Evolutionary conservation across 2,329 filamentous ascomycete species (phyloP).

Genomic region (Xylariaceae sp.): DNA sequence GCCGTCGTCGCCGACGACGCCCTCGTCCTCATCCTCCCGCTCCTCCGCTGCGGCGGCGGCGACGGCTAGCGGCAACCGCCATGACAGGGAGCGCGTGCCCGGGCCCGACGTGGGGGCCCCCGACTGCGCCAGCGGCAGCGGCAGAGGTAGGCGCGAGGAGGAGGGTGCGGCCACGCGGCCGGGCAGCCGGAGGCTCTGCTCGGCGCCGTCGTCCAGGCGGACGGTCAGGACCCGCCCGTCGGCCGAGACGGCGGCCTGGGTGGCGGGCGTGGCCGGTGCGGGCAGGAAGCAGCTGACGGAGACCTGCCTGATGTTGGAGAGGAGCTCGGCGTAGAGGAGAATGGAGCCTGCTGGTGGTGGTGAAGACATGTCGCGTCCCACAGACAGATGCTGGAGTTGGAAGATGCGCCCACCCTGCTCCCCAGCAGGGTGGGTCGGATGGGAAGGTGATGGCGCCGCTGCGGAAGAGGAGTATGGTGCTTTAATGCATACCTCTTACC

Average conservation of each 20-base stretch:
- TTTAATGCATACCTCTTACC: too few relatives aligned
- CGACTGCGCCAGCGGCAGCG: too few relatives aligned
- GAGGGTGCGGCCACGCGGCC: slow-evolving; percentile 28
- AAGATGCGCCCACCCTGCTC: background rate
- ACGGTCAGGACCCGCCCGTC: slow-evolving; percentile 40
- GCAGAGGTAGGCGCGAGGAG: too few relatives aligned
- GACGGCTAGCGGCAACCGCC: slow-evolving; percentile 41
- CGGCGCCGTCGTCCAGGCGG: slow-evolving; percentile 36
- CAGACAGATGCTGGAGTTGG: background rate
- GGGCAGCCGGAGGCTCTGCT: slow-evolving; percentile 33
- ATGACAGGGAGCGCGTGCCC: slow-evolving; percentile 33
- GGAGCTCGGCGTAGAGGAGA: slow-evolving; percentile 55
- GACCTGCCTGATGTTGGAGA: slow-evolving; percentile 57
- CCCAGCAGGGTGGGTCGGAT: too few relatives aligned
- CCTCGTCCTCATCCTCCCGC: slow-evolving; percentile 20
- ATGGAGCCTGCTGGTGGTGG: slow-evolving; percentile 12
- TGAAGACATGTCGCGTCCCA: background rate
- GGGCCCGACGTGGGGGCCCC: slow-evolving; percentile 30
- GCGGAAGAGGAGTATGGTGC: too few relatives aligned
- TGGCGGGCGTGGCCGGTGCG: slow-evolving; percentile 34
- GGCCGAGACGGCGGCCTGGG: slow-evolving; percentile 34
- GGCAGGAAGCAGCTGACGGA: slow-evolving; percentile 48
- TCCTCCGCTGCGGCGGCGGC: slow-evolving; percentile 3
- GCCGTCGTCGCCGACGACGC: too few relatives aligned
- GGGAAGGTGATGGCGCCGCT: too few relatives aligned